Evolutionary conservation across 169 alveolate species (phyloP).

Genomic region (Plasmodium reichenowi): DNA sequence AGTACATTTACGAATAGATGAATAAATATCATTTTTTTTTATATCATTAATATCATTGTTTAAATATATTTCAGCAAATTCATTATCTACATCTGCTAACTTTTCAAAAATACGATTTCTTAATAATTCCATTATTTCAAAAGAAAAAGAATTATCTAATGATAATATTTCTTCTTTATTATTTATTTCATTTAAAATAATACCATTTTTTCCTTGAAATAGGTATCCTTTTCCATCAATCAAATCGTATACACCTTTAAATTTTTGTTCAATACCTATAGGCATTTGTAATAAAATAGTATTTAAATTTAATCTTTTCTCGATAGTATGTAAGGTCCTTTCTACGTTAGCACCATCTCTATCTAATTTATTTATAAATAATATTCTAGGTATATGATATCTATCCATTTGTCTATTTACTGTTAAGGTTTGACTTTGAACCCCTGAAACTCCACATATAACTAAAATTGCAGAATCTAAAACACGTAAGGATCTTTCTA

Average conservation of each 20-base stretch:
- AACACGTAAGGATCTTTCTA: slow-evolving; percentile 97
- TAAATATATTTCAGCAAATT: slow-evolving; percentile 92
- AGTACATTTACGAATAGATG: slow-evolving; percentile 85
- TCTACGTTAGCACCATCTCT: slow-evolving; percentile 97
- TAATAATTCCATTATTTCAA: slow-evolving; percentile 44
- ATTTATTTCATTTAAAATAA: slow-evolving; percentile 79
- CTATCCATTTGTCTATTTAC: slow-evolving; percentile 97
- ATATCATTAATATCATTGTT: slow-evolving; percentile 85
- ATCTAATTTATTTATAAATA: slow-evolving; percentile 96
- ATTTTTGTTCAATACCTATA: slow-evolving; percentile 90
- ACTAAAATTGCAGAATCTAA: slow-evolving; percentile 97
- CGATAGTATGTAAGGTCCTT: slow-evolving; percentile 88
- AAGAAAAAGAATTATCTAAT: slow-evolving; percentile 37
- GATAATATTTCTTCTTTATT: slow-evolving; percentile 86
- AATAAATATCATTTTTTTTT: slow-evolving; percentile 74
- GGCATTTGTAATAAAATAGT: slow-evolving; percentile 87
- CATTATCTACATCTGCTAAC: slow-evolving; percentile 95
- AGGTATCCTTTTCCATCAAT: slow-evolving; percentile 87
- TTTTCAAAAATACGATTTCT: slow-evolving; percentile 87
- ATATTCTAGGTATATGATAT: slow-evolving; percentile 94
- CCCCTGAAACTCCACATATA: slow-evolving; percentile 97
- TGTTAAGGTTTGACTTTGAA: slow-evolving; percentile 97
- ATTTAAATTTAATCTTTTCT: slow-evolving; percentile 90
- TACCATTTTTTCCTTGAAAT: slow-evolving; percentile 93
- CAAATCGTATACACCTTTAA: slow-evolving; percentile 94